These are phyloP conservation scores for Fusarium sp. DNA, from an alignment of 2,329 filamentous ascomycete genomes.

Conservation along the genomic window DNA sequence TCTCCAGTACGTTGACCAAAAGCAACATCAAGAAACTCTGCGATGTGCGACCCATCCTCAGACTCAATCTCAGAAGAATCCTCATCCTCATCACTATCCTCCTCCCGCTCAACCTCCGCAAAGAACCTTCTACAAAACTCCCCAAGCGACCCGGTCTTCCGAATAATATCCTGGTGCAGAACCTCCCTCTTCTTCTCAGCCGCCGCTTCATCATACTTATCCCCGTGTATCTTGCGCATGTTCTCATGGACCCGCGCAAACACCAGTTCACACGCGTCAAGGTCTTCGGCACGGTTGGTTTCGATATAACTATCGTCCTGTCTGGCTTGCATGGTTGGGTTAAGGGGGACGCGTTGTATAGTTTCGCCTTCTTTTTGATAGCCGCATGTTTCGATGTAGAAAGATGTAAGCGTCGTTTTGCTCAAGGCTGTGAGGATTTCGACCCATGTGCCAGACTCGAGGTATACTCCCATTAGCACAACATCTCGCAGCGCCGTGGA, in stretches of 20 bases:
- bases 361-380: neutral
- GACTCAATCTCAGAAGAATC: neutral
- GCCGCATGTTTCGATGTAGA: neutral
- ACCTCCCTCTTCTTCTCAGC: neutral
- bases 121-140: neutral
- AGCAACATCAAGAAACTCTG: neutral
- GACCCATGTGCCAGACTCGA: neutral
- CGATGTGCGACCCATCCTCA: neutral
- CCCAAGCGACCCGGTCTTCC: neutral
- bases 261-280: neutral
- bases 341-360: neutral
- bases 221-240: neutral
- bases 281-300: neutral
- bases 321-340: neutral
- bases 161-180: neutral
- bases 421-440: neutral
- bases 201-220: neutral
- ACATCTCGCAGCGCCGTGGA: neutral
- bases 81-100: neutral
- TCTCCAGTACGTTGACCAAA: neutral
- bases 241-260: neutral
- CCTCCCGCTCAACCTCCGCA: neutral
- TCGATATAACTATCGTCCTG: neutral
- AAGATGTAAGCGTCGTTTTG: neutral
- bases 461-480: neutral